Evolutionary conservation across 2,329 filamentous ascomycete genomes (phyloP).

Genomic region (Aspergillus sp.): DNA sequence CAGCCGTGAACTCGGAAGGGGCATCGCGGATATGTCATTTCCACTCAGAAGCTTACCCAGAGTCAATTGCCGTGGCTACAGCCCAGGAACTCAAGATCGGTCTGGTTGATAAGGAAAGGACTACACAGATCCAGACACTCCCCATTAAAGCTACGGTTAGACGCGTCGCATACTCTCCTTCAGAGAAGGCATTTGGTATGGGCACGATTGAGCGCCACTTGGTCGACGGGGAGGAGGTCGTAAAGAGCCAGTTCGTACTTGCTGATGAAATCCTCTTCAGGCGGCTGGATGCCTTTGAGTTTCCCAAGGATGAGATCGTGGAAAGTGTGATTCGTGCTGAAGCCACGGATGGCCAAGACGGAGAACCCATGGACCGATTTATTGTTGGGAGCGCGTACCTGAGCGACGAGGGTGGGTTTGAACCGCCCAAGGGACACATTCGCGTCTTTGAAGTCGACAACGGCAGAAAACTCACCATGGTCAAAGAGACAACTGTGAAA

Average conservation of each 20-base stretch:
- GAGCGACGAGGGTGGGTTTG: slow-evolving; percentile 51
- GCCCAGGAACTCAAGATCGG: slow-evolving; percentile 74
- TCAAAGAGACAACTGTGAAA: slow-evolving; percentile 69
- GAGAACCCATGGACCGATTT: slow-evolving; percentile 67
- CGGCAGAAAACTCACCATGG: slow-evolving; percentile 69
- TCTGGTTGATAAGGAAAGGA: slow-evolving; percentile 76
- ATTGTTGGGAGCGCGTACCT: slow-evolving; percentile 86
- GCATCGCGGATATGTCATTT: slow-evolving; percentile 81
- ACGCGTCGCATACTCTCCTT: slow-evolving; percentile 79
- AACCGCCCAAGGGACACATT: slow-evolving; percentile 70
- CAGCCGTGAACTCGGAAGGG: slow-evolving; percentile 86
- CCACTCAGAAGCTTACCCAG: slow-evolving; percentile 75
- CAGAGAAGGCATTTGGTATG: slow-evolving; percentile 77
- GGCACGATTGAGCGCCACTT: slow-evolving; percentile 80
- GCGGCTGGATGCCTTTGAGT: slow-evolving; percentile 67
- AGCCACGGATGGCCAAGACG: slow-evolving; percentile 60
- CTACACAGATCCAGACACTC: slow-evolving; percentile 83
- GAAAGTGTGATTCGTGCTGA: slow-evolving; percentile 80
- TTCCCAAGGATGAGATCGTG: slow-evolving; percentile 72
- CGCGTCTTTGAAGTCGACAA: slow-evolving; percentile 75
- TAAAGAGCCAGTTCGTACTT: slow-evolving; percentile 79
- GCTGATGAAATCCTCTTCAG: slow-evolving; percentile 90
- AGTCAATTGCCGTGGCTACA: slow-evolving; percentile 78
- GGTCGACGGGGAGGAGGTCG: slow-evolving; percentile 67
- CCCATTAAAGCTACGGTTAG: slow-evolving; percentile 79